These are phyloP conservation scores for Ceratocystis papillata DNA, from an alignment of 2,329 filamentous ascomycete genomes.

Conservation along the genomic window DNA sequence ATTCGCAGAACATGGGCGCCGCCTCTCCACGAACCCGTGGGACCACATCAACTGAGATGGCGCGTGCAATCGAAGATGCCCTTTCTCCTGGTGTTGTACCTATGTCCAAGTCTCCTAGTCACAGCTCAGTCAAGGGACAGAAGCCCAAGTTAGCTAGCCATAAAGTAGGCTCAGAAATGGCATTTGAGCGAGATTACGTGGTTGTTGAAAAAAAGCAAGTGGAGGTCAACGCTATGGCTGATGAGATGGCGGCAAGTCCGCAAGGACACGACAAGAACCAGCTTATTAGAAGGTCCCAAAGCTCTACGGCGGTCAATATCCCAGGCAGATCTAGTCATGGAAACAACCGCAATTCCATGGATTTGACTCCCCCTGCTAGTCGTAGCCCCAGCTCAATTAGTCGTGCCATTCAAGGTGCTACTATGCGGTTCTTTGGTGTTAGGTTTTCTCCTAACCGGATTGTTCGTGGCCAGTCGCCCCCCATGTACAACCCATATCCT, in stretches of 20 bases:
- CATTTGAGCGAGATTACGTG: conserved; percentile 88
- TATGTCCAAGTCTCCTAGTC: not conserved
- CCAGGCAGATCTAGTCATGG: conserved; percentile 59
- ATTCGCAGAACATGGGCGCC: not conserved
- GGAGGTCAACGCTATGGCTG: conserved; percentile 92
- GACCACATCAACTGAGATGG: conserved; percentile 13
- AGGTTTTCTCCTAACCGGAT: conserved; percentile 56
- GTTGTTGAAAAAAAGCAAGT: conserved; percentile 90
- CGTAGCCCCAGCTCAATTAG: conserved; percentile 68
- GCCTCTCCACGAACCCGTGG: conserved; percentile 15
- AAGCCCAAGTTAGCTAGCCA: conserved; percentile 14
- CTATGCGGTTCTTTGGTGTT: conserved; percentile 60
- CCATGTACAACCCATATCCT: conserved; percentile 67
- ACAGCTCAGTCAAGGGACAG: conserved; percentile 1
- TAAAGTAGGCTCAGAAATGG: conserved; percentile 67
- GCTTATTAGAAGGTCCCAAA: conserved; percentile 25
- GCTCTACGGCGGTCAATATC: conserved; percentile 53
- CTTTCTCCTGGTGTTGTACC: conserved; percentile 14
- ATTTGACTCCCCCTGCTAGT: conserved; percentile 18
- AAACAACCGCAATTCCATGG: conserved; percentile 19
- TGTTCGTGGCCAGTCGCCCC: conserved; percentile 55
- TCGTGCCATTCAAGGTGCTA: conserved; percentile 90
- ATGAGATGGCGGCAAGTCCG: conserved; percentile 81
- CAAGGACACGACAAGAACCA: conserved; percentile 43
- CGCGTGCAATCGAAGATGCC: conserved; percentile 18